Evolutionary conservation across 352 stramenopile species (phyloP).

Genomic region (Globisporangium abappressorium): DNA sequence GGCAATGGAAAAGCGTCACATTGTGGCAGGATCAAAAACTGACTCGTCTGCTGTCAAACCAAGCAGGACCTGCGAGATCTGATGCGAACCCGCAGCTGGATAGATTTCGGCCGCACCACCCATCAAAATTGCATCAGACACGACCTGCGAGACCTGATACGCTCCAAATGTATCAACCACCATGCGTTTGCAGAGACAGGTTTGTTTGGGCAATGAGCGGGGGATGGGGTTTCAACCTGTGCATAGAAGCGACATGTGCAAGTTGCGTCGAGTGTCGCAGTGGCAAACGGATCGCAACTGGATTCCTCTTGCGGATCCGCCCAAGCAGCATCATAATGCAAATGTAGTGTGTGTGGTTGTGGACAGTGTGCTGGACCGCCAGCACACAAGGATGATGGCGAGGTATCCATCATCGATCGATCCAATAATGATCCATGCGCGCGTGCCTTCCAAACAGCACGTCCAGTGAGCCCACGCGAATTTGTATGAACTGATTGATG

Average conservation of each 20-base stretch:
- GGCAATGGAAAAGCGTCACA: constrained; percentile 9
- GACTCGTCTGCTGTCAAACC: constrained; percentile 13
- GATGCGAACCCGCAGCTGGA: neutral
- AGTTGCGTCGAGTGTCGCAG: constrained; percentile 7
- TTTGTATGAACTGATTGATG: neutral
- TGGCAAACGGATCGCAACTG: neutral
- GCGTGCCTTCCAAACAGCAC: constrained; percentile 4
- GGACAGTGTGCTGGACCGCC: neutral
- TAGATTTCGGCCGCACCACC: neutral
- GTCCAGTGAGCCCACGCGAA: neutral
- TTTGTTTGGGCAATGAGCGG: neutral
- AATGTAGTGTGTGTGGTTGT: neutral
- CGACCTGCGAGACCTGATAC: neutral
- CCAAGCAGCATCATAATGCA: neutral
- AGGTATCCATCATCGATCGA: constrained; percentile 7
- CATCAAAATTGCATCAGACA: neutral
- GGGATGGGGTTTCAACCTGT: neutral
- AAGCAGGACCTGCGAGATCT: neutral
- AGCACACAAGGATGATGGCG: neutral
- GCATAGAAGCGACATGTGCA: constrained; percentile 1
- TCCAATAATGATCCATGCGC: neutral
- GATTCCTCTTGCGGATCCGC: neutral
- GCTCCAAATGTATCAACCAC: constrained; percentile 11
- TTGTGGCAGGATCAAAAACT: neutral
- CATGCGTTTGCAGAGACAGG: neutral